Base-by-base conservation (phyloP, 345 rosid genomes). In the Aurinia saxatilis region DNA sequence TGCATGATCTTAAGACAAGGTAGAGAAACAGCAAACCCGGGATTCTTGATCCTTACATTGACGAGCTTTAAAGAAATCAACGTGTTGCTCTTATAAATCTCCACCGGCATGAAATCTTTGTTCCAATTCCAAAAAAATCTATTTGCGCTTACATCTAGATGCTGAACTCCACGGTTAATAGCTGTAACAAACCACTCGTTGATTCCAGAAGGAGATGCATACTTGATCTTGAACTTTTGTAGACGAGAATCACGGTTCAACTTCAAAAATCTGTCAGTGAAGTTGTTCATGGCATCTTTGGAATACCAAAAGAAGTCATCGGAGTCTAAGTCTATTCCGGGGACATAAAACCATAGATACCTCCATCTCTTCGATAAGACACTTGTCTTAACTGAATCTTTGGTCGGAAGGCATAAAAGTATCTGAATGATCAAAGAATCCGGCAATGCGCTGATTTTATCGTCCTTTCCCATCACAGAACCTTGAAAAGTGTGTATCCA, bases 331-430 rank as follows among this genome's bases (percentile, higher is more conserved):
- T 48, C 57, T 1, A 67, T 34, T 1, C 21, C 57, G 0, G 70
- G 57, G 57, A 57, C 71, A n/a, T 29, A 14, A 0, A 57, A 42
- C 71, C 71, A 67, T 0, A 35, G 66, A 48, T 13, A 21, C 14
- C 25, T 61, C 66, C 47, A 48, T 48, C 56, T 10, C 0, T 35
- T 48, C 5, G 67, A 50, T 9, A 63, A 29, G 27, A 50, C 58
- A 17, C 67, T 27, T 11, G 67, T 63, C 58, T 29, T 63, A 6
- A 50, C 58, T 0, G 58, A 63, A 29, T 50, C 67, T 50, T 50
- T 50, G 2, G 67, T 63, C 17, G 67, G 39, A 50, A 63, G 57
- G 2, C 1, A 2, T 37, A 51, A 27, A 17, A 63, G 56, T 36
- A 63, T 49, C 0, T 50, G 58, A 38, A 31, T 39, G 0, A 63